A percentile compares a stretch with the other conserved stretches of the same genome.
Conservation (phyloP, 257 asterid species). For the Solanum neorickii region DNA sequence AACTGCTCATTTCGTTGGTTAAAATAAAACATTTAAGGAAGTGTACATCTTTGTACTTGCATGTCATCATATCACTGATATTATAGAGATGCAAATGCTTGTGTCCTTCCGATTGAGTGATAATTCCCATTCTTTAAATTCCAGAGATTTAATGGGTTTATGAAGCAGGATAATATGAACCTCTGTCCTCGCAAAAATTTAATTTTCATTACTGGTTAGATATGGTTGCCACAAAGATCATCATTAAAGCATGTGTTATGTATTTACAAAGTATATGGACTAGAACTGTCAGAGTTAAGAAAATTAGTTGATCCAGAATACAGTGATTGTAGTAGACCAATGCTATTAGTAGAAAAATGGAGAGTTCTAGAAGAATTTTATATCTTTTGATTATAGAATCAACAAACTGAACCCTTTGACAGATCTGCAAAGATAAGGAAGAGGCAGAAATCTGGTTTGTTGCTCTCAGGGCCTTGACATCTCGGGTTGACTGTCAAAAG, state of each 20-base stretch:
- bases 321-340: not conserved
- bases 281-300: not conserved
- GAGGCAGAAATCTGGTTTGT: conserved; percentile 72
- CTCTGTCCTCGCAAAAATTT: not conserved
- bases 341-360: not conserved
- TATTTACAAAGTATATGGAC: not conserved
- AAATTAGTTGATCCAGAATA: not conserved
- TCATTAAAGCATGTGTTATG: not conserved
- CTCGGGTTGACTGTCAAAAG: conserved; percentile 29
- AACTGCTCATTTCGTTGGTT: not conserved
- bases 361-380: not conserved
- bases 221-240: not conserved
- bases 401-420: conserved; percentile 9
- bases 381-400: not conserved
- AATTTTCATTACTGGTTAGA: not conserved
- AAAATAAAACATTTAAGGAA: not conserved
- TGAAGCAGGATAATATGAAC: not conserved
- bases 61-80: not conserved
- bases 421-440: conserved; percentile 78
- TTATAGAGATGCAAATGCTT: not conserved
- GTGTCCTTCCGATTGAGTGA: not conserved
- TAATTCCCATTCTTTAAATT: not conserved
- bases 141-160: not conserved
- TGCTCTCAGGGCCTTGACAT: conserved; percentile 45
- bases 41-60: not conserved